phyloP scores from a whole-genome alignment of 2,329 filamentous ascomycete species.

The Penicillium palitans region DNA sequence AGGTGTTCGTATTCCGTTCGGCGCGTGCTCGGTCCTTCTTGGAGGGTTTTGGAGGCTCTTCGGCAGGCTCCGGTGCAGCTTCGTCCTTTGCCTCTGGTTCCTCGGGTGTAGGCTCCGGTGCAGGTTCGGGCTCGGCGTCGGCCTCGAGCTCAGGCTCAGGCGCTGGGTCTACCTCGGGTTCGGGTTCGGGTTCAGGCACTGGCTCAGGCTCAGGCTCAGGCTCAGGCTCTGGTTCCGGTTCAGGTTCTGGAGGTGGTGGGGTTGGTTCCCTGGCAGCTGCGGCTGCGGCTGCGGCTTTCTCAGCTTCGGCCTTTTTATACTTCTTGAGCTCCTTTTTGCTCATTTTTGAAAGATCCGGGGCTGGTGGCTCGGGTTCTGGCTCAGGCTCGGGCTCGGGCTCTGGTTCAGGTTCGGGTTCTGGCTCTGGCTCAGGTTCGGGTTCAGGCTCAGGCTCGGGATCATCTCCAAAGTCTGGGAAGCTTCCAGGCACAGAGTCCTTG shows the following conservation, averaged over 20 bases:
- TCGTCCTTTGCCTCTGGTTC: too few relatives aligned
- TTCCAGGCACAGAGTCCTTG: slow-evolving; percentile 54
- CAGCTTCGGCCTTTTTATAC: slow-evolving; percentile 30
- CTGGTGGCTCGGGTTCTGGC: slow-evolving; percentile 18
- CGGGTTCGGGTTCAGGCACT: slow-evolving; percentile 25
- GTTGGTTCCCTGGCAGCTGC: slow-evolving; percentile 21
- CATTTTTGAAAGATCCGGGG: slow-evolving; percentile 27
- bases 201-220: slow-evolving; percentile 24
- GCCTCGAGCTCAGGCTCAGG: slow-evolving; percentile 11
- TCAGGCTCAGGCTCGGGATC: slow-evolving; percentile 25
- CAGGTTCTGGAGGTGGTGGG: slow-evolving; percentile 39
- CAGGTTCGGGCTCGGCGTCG: background rate
- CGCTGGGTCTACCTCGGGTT: slow-evolving; percentile 39
- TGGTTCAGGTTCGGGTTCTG: slow-evolving; percentile 38
- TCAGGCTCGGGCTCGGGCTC: slow-evolving; percentile 22
- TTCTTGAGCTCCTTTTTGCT: slow-evolving; percentile 33
- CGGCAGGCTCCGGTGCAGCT: slow-evolving; percentile 51
- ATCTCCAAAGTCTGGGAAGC: slow-evolving; percentile 51
- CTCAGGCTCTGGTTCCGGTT: slow-evolving; percentile 27
- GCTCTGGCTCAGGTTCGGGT: slow-evolving; percentile 31
- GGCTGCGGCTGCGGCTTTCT: slow-evolving; percentile 30
- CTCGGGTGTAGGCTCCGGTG: slow-evolving; percentile 3
- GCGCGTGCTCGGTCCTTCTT: slow-evolving; percentile 78
- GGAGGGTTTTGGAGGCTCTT: slow-evolving; percentile 51
- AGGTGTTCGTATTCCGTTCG: slow-evolving; percentile 65